Percentiles rank a stretch among this genome's conserved stretches.
These are phyloP conservation scores for Gracilaria domingensis DNA, from an alignment of 23 red algal genomes.

Conservation along the genomic window DNA sequence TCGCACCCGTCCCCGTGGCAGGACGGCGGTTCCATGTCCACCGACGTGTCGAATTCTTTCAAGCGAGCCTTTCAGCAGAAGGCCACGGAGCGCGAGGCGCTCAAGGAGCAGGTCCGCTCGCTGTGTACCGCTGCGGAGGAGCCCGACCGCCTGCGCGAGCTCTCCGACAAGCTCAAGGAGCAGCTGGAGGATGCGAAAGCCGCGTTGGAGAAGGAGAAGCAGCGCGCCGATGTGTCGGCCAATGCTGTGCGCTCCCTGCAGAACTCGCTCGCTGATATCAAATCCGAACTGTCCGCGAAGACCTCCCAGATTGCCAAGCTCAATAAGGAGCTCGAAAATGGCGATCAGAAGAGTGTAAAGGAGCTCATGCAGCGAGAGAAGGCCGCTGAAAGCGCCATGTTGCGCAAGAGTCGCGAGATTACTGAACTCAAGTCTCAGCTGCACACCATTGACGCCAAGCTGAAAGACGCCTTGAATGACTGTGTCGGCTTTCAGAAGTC, in stretches of 20 bases:
- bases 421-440: slow-evolving; percentile 43
- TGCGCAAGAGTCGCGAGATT: slow-evolving; percentile 59
- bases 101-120: slow-evolving; percentile 10
- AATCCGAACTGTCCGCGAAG: slow-evolving; percentile 15
- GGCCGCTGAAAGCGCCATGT: slow-evolving; percentile 69
- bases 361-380: slow-evolving; percentile 65
- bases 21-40: slow-evolving; percentile 45
- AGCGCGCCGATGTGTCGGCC: slow-evolving; percentile 6
- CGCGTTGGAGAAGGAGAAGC: slow-evolving; percentile 41
- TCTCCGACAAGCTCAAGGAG: slow-evolving; percentile 29
- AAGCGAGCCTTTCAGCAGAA: slow-evolving; percentile 68
- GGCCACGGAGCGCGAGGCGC: slow-evolving; percentile 57
- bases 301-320: slow-evolving; percentile 44
- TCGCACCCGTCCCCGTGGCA: slow-evolving; percentile 27
- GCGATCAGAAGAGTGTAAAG: slow-evolving; percentile 62
- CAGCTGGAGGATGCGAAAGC: slow-evolving; percentile 59
- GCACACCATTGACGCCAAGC: slow-evolving; percentile 2
- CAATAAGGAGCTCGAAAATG: slow-evolving; percentile 62
- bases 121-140: slow-evolving; percentile 19
- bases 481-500: slow-evolving; percentile 58
- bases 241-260: slow-evolving; percentile 53
- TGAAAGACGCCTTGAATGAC: slow-evolving; percentile 43
- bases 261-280: slow-evolving; percentile 24
- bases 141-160: slow-evolving; percentile 6
- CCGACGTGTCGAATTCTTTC: slow-evolving; percentile 59